Evolutionary conservation across 2,329 filamentous ascomycete species (phyloP).

Genomic region (Exophiala sp.): DNA sequence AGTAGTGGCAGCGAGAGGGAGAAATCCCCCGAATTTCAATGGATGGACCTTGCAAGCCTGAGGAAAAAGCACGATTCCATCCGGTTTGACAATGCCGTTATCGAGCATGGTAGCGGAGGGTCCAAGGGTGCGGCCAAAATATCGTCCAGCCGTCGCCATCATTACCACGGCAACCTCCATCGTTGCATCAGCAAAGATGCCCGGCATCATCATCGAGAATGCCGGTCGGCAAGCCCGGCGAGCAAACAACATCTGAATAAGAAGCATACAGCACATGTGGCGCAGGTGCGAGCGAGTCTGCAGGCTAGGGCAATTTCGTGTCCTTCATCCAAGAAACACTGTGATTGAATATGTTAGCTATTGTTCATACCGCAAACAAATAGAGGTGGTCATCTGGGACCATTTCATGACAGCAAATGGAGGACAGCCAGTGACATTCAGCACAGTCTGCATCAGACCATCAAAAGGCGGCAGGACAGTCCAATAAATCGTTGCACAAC

Average conservation of each 20-base stretch:
- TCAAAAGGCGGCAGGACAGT: neutral
- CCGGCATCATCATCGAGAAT: constrained; percentile 2
- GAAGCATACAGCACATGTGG: constrained; percentile 1
- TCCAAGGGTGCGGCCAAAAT: constrained; percentile 2
- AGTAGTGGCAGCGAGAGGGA: constrained; percentile 15
- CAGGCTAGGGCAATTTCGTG: neutral
- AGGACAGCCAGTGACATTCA: constrained; percentile 2
- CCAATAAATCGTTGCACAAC: neutral
- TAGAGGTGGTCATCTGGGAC: too few species aligned
- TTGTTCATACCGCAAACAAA: too few species aligned
- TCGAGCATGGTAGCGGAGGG: neutral
- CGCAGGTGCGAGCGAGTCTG: neutral
- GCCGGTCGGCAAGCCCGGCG: constrained; percentile 1
- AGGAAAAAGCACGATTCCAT: constrained; percentile 14
- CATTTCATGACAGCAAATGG: too few species aligned
- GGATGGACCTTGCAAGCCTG: constrained; percentile 26
- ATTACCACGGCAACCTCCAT: neutral
- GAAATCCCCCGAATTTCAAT: constrained; percentile 25
- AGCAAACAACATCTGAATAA: constrained; percentile 1
- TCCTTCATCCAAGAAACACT: constrained; percentile 39
- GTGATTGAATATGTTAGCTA: constrained; percentile 12
- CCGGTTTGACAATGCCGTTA: neutral
- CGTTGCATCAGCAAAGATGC: neutral
- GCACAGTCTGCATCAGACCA: neutral
- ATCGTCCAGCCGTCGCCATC: constrained; percentile 6